Evolutionary conservation across 73 alveolate genomes (phyloP).

Genomic region (Paramecium tetraurelia): DNA sequence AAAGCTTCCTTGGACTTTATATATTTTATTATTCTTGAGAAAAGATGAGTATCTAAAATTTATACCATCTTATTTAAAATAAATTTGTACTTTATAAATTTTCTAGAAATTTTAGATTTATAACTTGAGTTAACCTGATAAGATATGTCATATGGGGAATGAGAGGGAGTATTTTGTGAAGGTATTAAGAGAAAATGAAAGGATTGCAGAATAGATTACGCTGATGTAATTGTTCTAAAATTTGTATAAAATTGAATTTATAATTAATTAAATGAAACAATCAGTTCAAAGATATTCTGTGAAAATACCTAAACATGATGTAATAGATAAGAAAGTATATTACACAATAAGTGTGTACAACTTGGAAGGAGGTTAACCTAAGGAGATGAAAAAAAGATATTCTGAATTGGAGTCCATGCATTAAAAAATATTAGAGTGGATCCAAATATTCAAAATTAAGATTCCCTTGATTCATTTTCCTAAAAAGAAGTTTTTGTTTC

Average conservation of each 20-base stretch:
- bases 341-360: not conserved
- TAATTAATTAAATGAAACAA: not conserved
- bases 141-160: not conserved
- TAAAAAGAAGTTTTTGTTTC: not conserved
- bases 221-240: not conserved
- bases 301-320: not conserved
- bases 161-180: not conserved
- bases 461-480: not conserved
- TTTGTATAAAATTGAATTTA: not conserved
- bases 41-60: too few species aligned
- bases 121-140: not conserved
- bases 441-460: not conserved
- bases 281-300: not conserved
- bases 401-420: slow-evolving; percentile 9
- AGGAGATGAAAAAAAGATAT: not conserved
- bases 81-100: not conserved
- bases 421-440: not conserved
- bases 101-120: not conserved
- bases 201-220: not conserved
- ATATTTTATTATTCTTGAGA: not conserved
- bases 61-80: too few species aligned
- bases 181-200: not conserved
- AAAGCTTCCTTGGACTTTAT: not conserved
- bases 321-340: slow-evolving; percentile 9
- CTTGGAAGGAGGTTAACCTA: not conserved